These are phyloP conservation scores for Calvatia gigantea DNA, from an alignment of 768 basidiomycete genomes.

Conservation along the genomic window DNA sequence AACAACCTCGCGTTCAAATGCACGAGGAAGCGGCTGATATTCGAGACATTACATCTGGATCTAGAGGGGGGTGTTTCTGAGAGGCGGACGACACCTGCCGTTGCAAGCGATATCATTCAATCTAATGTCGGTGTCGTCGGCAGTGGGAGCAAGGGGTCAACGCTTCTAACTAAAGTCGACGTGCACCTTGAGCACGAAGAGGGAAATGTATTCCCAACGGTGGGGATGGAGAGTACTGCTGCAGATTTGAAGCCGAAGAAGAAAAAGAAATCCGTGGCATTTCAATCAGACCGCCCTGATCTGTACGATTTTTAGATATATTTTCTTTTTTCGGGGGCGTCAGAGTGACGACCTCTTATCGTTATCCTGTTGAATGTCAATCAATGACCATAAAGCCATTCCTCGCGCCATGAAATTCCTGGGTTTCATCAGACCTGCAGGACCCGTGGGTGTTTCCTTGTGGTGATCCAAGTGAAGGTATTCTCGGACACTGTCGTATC, in stretches of 20 bases:
- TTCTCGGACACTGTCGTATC: not conserved
- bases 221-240: not conserved
- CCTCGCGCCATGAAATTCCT: not conserved
- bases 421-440: not conserved
- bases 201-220: not conserved
- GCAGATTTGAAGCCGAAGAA: constrained; percentile 11
- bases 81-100: constrained; percentile 55
- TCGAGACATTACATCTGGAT: constrained; percentile 90
- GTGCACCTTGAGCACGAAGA: constrained; percentile 2
- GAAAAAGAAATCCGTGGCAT: constrained; percentile 64
- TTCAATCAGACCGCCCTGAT: constrained; percentile 63
- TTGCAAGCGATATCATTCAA: not conserved
- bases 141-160: constrained; percentile 19
- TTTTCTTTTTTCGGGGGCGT: not conserved
- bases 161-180: constrained; percentile 28
- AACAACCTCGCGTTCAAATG: constrained; percentile 96
- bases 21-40: constrained; percentile 79
- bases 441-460: not conserved
- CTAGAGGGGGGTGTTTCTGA: constrained; percentile 83
- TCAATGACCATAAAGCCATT: not conserved
- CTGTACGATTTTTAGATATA: constrained; percentile 44
- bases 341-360: too few species aligned
- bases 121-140: constrained; percentile 23
- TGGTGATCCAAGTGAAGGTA: too few species aligned
- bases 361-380: not conserved